These are phyloP conservation scores for Thalassiosira pacifica DNA, from an alignment of 352 stramenopile species.

Conservation along the genomic window DNA sequence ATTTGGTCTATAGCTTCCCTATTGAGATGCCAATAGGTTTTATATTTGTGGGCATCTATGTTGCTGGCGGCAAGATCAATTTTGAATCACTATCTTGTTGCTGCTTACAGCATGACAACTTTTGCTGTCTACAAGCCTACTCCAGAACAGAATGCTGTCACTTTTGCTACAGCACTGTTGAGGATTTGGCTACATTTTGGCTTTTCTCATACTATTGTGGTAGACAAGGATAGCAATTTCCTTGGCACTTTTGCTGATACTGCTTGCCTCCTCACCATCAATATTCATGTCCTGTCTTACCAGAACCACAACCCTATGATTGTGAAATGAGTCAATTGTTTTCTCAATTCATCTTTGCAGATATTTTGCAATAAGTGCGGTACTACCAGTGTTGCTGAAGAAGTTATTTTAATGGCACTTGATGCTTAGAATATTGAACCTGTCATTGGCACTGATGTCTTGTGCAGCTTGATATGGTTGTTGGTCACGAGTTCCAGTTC, in stretches of 20 bases:
- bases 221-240: slow-evolving; percentile 13
- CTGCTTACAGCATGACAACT: slow-evolving; percentile 34
- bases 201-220: slow-evolving; percentile 28
- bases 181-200: slow-evolving; percentile 7
- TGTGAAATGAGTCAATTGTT: no score
- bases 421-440: slow-evolving; percentile 6
- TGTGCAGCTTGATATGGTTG: slow-evolving; percentile 1
- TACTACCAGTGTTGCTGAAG: neutral
- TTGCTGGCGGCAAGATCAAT: slow-evolving; percentile 2
- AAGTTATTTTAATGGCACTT: neutral
- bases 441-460: slow-evolving; percentile 4
- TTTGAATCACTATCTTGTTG: slow-evolving; percentile 40
- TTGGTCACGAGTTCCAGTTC: no score
- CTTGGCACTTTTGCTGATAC: neutral
- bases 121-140: slow-evolving; percentile 34
- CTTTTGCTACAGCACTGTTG: slow-evolving; percentile 8
- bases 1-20: slow-evolving; percentile 45
- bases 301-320: no score
- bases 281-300: slow-evolving; percentile 18
- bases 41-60: slow-evolving; percentile 34
- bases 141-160: neutral
- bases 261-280: neutral
- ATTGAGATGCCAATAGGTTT: slow-evolving; percentile 26
- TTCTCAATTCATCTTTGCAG: slow-evolving; percentile 15
- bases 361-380: slow-evolving; percentile 12